Evolutionary conservation across 495 filamentous ascomycete species (phyloP).

Genomic region (Amniculicola lignicola): DNA sequence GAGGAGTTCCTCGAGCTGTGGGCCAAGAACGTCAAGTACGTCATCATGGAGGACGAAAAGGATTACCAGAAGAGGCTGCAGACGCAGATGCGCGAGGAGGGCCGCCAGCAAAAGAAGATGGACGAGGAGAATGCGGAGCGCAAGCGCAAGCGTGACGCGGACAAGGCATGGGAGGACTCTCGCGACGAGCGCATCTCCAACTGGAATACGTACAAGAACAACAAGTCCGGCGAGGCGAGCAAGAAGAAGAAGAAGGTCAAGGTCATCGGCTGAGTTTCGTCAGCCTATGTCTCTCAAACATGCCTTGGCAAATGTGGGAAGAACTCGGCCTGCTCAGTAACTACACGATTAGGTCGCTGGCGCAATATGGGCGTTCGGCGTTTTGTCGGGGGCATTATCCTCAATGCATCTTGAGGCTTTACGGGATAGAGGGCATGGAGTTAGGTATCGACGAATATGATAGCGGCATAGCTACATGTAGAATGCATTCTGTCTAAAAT

Average conservation of each 20-base stretch:
- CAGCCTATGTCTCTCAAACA: too few species aligned
- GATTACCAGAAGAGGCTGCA: conserved; percentile 80
- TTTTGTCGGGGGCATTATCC: too few species aligned
- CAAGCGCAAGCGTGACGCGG: conserved; percentile 89
- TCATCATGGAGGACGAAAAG: conserved; percentile 90
- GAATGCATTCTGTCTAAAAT: too few species aligned
- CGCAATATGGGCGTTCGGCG: too few species aligned
- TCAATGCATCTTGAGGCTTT: too few species aligned
- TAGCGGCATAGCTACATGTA: too few species aligned
- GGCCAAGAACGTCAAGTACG: conserved; percentile 86
- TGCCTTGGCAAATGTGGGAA: too few species aligned
- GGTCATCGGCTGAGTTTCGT: conserved; percentile 56
- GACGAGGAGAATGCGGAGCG: conserved; percentile 84
- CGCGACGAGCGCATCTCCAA: conserved; percentile 87
- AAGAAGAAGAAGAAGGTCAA: conserved; percentile 93
- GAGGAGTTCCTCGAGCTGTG: conserved; percentile 78
- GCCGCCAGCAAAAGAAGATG: conserved; percentile 78
- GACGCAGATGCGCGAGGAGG: conserved; percentile 95
- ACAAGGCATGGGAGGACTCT: conserved; percentile 89
- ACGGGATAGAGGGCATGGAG: too few species aligned
- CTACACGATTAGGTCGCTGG: too few species aligned
- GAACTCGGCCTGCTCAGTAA: too few species aligned
- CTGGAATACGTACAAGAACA: conserved; percentile 90
- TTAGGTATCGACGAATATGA: too few species aligned
- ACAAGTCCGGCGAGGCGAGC: conserved; percentile 43